Percentiles rank a stretch among this genome's conserved stretches.
Evolutionary conservation across 2,329 filamentous ascomycete genomes (phyloP).

Genomic region (Ophiostoma sp.): DNA sequence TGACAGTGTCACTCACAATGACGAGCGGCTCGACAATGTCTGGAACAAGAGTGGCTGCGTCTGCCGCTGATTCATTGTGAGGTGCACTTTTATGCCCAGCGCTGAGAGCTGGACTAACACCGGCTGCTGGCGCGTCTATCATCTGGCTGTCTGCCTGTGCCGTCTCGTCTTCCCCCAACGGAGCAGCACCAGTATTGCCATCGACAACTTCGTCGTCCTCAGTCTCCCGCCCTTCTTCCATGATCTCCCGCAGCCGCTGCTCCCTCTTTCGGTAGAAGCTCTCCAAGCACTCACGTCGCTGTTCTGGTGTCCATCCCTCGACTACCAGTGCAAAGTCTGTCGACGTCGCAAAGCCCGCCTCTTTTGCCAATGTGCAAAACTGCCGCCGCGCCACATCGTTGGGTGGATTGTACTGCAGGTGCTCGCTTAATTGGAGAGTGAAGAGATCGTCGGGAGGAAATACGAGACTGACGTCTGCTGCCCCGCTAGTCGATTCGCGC

Average conservation of each 20-base stretch:
- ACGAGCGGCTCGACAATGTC: conserved; percentile 14
- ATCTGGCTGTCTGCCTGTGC: too few relatives aligned
- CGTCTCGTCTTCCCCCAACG: too few relatives aligned
- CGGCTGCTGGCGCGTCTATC: background rate
- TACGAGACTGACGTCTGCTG: conserved; percentile 39
- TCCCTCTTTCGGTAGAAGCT: conserved; percentile 69
- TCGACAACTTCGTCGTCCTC: conserved; percentile 19
- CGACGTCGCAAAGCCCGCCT: conserved; percentile 68
- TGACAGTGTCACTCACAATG: conserved; percentile 14
- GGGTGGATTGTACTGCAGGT: conserved; percentile 60
- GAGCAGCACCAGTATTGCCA: background rate
- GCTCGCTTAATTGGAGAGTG: background rate
- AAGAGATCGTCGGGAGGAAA: background rate
- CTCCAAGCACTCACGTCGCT: conserved; percentile 72
- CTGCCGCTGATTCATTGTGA: background rate
- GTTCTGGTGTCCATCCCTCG: conserved; percentile 81
- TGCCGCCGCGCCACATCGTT: conserved; percentile 69
- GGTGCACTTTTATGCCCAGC: background rate
- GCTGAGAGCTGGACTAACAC: background rate
- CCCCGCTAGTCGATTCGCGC: background rate
- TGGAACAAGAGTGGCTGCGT: background rate
- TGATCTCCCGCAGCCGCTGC: conserved; percentile 38
- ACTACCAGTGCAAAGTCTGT: conserved; percentile 86
- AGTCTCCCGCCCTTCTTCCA: conserved; percentile 20
- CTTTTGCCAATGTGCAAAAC: conserved; percentile 83